A percentile compares a stretch with the other conserved stretches of the same genome.
Evolutionary conservation across 139 green algal species (phyloP).

Genomic region (Raphidocelis subcapitata): DNA sequence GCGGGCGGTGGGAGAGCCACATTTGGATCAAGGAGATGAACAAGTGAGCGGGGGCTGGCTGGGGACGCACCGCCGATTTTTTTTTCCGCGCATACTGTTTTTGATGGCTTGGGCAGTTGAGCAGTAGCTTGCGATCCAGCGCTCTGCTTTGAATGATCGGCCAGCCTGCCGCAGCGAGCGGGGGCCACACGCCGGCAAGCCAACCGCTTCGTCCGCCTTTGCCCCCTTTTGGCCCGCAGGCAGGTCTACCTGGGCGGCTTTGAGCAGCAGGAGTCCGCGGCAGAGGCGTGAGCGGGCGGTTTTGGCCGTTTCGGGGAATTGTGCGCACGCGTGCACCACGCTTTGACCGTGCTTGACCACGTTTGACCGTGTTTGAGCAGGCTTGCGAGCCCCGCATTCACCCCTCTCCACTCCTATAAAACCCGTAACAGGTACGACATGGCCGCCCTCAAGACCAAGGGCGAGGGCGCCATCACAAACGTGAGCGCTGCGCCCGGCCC

Average conservation of each 20-base stretch:
- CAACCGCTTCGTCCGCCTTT: neutral
- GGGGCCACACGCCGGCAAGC: neutral
- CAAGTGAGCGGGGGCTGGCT: slow-evolving; percentile 46
- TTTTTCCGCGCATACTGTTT: neutral
- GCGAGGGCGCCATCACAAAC: slow-evolving; percentile 64
- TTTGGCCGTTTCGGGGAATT: neutral
- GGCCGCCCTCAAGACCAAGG: slow-evolving; percentile 82
- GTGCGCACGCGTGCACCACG: neutral
- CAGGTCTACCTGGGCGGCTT: slow-evolving; percentile 60
- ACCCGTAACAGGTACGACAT: slow-evolving; percentile 70
- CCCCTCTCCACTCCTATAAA: neutral
- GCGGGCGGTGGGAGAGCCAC: slow-evolving; percentile 76
- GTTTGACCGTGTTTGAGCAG: neutral
- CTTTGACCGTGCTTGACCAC: neutral
- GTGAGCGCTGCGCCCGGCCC: too few species aligned
- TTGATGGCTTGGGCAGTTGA: neutral
- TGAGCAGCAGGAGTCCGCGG: slow-evolving; percentile 80
- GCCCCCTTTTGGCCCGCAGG: neutral
- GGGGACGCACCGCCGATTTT: neutral
- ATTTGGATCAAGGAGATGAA: slow-evolving; percentile 89
- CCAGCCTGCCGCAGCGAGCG: neutral
- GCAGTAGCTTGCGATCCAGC: neutral
- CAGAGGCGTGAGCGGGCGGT: slow-evolving; percentile 81
- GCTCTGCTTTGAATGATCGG: neutral
- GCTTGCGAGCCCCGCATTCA: neutral